phyloP scores from a whole-genome alignment of 345 rosid species.

The Eucalyptus viminalis region DNA sequence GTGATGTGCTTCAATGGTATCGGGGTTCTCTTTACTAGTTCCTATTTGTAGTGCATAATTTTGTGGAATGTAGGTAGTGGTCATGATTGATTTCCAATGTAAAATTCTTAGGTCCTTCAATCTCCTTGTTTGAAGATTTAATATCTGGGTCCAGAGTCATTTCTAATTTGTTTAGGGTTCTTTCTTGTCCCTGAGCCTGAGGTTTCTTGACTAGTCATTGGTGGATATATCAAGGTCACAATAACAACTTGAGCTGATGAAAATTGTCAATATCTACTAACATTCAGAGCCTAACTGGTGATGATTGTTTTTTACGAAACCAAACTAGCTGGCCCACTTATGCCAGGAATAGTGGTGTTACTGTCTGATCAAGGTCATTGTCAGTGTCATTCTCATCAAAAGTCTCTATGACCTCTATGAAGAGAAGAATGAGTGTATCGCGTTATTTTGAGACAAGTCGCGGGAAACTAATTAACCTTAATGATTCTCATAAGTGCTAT shows the following conservation, averaged over 20 bases:
- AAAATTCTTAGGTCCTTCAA: not conserved
- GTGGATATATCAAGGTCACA: not conserved
- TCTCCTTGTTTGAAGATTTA: not conserved
- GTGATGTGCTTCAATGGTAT: not conserved
- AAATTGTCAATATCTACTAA: not conserved
- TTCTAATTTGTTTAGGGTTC: not conserved
- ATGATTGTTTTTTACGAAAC: not conserved
- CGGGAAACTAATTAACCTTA: not conserved
- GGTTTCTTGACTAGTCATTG: not conserved
- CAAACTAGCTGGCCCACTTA: not conserved
- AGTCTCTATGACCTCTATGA: not conserved
- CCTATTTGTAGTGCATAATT: not conserved
- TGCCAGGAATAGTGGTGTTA: not conserved
- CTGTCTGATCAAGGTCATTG: not conserved
- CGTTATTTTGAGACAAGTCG: not conserved
- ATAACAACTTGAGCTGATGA: not conserved
- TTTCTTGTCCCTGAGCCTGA: not conserved
- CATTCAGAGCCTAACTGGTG: not conserved
- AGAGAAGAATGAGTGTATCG: not conserved
- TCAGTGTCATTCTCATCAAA: not conserved
- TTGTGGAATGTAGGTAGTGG: not conserved
- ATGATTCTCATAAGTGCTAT: not conserved
- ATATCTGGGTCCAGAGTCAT: not conserved
- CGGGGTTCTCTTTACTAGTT: not conserved
- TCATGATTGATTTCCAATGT: not conserved